A percentile compares a stretch with the other conserved stretches of the same genome.
These are phyloP conservation scores for Beauveria sp. DNA, from an alignment of 2,329 filamentous ascomycete genomes.

Conservation along the genomic window DNA sequence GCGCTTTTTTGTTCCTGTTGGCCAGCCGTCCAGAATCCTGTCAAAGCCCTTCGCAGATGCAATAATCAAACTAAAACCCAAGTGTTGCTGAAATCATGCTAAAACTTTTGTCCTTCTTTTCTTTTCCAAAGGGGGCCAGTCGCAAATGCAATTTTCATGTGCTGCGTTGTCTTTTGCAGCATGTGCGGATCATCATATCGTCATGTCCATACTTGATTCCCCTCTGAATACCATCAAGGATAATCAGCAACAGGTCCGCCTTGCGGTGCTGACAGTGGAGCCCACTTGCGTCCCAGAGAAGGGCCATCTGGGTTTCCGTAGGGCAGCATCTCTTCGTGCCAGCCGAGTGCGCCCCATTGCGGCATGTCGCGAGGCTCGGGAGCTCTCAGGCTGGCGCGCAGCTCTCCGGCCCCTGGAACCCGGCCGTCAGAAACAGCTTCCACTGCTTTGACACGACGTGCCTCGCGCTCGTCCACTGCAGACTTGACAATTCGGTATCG, in stretches of 20 bases:
- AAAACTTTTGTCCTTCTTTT: constrained; percentile 2
- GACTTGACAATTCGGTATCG: constrained; percentile 41
- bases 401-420: constrained; percentile 27
- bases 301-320: constrained; percentile 34
- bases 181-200: neutral
- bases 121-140: neutral
- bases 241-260: constrained; percentile 21
- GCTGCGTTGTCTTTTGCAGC: neutral
- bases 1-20: neutral
- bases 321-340: constrained; percentile 36
- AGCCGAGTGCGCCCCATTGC: constrained; percentile 40
- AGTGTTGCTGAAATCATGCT: constrained; percentile 6
- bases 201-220: constrained; percentile 3
- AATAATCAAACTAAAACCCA: constrained; percentile 3
- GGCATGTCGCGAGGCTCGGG: constrained; percentile 32
- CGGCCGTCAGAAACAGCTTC: constrained; percentile 32
- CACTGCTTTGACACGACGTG: constrained; percentile 39
- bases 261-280: constrained; percentile 25
- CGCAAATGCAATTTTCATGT: constrained; percentile 3
- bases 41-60: neutral
- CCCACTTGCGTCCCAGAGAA: constrained; percentile 36
- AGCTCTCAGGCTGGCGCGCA: constrained; percentile 29
- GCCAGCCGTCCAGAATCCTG: neutral
- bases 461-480: constrained; percentile 51
- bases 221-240: constrained; percentile 18